These are phyloP conservation scores for Chenopodium berlandieri DNA, from an alignment of 148 eudicot genomes.

Conservation along the genomic window DNA sequence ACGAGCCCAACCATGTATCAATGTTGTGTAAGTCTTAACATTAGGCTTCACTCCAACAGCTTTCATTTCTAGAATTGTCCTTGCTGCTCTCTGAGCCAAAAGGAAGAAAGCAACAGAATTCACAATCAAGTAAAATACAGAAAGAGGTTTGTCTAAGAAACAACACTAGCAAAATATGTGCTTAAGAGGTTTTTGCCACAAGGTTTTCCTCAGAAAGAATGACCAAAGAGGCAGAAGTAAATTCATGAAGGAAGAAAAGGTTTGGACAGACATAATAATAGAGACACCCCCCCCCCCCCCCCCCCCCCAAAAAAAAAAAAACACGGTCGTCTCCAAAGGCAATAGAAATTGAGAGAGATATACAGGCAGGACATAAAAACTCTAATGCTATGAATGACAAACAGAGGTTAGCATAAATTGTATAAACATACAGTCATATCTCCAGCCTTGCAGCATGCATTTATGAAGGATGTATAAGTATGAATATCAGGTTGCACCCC, in stretches of 20 bases:
- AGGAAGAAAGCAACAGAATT: constrained; percentile 7
- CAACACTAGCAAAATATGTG: neutral
- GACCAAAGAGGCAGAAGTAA: too few species aligned
- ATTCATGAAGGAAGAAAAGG: too few species aligned
- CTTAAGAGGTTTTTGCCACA: neutral
- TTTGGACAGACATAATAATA: too few species aligned
- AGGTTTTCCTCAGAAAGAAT: neutral
- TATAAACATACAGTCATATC: constrained; percentile 75
- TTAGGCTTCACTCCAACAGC: constrained; percentile 78
- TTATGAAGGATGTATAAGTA: constrained; percentile 89
- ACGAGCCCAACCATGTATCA: constrained; percentile 93
- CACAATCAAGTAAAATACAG: neutral
- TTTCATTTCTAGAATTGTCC: constrained; percentile 74
- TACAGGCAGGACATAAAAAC: neutral
- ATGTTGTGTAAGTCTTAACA: constrained; percentile 79
- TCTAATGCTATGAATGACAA: neutral
- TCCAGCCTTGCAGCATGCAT: constrained; percentile 99
- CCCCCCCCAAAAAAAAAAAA: too few species aligned
- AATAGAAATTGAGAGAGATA: neutral
- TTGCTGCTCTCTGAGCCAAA: constrained; percentile 59
- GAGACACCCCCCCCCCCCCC: too few species aligned
- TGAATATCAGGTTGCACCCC: constrained; percentile 91
- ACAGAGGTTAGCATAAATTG: constrained; percentile 1
- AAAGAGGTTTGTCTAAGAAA: neutral
- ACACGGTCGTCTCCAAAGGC: too few species aligned